Percentiles rank a stretch among this genome's conserved stretches.
phyloP scores from a whole-genome alignment of 202 grass and related monocot species.

The Schoenoplectus triqueter region DNA sequence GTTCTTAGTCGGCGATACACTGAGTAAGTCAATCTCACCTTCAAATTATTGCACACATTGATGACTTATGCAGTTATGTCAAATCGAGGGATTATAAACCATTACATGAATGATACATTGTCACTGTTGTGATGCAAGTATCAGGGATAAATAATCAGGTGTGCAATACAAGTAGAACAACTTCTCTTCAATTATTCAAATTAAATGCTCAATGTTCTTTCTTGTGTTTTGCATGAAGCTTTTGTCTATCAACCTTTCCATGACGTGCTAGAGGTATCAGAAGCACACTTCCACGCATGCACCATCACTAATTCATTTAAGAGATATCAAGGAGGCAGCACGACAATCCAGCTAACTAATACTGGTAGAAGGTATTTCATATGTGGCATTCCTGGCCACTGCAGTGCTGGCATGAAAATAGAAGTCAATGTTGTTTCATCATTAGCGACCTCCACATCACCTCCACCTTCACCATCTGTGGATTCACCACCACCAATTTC shows the following conservation, averaged over 20 bases:
- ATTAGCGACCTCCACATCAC: neutral
- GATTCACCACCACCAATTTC: conserved; percentile 5
- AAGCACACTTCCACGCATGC: conserved; percentile 33
- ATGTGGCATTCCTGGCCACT: conserved; percentile 43
- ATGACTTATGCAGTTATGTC: too few species aligned
- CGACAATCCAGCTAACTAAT: conserved; percentile 20
- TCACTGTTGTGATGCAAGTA: neutral
- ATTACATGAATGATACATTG: neutral
- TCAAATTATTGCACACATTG: neutral
- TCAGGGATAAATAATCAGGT: neutral
- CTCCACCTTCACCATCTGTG: neutral
- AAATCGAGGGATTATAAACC: too few species aligned
- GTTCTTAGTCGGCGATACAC: conserved; percentile 24
- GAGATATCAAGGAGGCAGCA: conserved; percentile 30
- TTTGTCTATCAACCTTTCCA: conserved; percentile 38
- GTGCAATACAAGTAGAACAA: neutral
- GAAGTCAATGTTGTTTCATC: conserved; percentile 40
- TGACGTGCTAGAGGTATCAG: conserved; percentile 43
- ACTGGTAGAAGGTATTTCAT: conserved; percentile 48
- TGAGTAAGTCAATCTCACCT: conserved; percentile 25
- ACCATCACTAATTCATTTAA: conserved; percentile 29
- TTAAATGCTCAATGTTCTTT: neutral
- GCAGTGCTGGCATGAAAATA: conserved; percentile 46
- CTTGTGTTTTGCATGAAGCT: conserved; percentile 31
- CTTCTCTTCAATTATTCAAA: neutral